phyloP scores from a whole-genome alignment of 148 eudicot genomes.

The Rhododendron griersonianum region DNA sequence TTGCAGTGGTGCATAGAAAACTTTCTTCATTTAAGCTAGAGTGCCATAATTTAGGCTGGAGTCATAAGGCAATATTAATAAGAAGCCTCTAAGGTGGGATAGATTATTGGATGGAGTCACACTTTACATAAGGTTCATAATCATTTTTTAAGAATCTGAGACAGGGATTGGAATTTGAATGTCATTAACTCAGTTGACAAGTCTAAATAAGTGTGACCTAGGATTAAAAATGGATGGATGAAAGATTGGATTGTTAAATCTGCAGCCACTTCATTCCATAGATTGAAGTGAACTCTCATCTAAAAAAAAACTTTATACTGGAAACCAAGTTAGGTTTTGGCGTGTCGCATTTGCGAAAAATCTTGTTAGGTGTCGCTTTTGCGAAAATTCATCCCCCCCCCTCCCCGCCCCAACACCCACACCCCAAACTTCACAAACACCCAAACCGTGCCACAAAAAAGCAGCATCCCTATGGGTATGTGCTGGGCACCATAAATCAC shows the following conservation, averaged over 20 bases:
- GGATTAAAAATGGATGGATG: neutral
- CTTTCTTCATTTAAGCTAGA: neutral
- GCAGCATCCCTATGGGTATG: neutral
- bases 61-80: neutral
- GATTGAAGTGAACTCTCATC: neutral
- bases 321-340: neutral
- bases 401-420: neutral
- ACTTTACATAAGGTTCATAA: neutral
- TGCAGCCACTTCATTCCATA: neutral
- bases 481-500: neutral
- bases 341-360: neutral
- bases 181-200: too few species aligned
- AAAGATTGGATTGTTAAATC: neutral
- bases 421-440: neutral
- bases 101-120: neutral
- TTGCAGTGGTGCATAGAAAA: neutral
- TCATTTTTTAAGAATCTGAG: neutral
- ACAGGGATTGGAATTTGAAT: neutral
- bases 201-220: neutral
- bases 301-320: neutral
- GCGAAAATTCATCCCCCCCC: neutral
- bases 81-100: neutral
- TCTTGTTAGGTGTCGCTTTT: neutral
- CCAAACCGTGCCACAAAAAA: neutral
- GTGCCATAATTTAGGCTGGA: neutral